A percentile compares a stretch with the other conserved stretches of the same genome.
phyloP scores from a whole-genome alignment of 2,329 filamentous ascomycete species.

The Penicillium expansum region DNA sequence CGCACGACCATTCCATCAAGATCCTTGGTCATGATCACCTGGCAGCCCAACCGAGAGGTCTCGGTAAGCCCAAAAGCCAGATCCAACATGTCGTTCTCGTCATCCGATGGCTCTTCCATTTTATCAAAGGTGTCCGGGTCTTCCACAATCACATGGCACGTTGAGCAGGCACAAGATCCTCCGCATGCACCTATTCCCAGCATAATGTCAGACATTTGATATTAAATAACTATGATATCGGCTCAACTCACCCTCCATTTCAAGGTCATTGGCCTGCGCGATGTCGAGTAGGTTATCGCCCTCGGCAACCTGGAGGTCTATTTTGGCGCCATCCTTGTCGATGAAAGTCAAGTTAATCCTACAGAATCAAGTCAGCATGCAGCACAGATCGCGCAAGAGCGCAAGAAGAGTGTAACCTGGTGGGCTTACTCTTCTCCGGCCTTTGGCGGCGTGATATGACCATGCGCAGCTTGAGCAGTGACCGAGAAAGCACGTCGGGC shows the following conservation, averaged over 20 bases:
- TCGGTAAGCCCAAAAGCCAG: slow-evolving; percentile 86
- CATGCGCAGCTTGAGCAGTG: slow-evolving; percentile 62
- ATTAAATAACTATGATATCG: neutral
- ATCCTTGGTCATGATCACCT: slow-evolving; percentile 87
- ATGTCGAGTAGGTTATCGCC: slow-evolving; percentile 95
- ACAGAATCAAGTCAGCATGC: slow-evolving; percentile 6
- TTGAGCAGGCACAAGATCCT: slow-evolving; percentile 88
- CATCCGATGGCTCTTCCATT: slow-evolving; percentile 74
- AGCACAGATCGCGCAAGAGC: neutral
- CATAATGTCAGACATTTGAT: neutral
- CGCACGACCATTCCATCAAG: slow-evolving; percentile 81
- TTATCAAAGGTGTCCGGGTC: slow-evolving; percentile 71
- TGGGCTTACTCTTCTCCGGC: slow-evolving; percentile 80
- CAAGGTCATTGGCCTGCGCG: slow-evolving; percentile 87
- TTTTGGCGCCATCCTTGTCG: slow-evolving; percentile 77
- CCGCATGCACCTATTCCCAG: slow-evolving; percentile 70
- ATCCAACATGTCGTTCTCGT: slow-evolving; percentile 89
- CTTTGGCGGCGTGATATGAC: slow-evolving; percentile 78
- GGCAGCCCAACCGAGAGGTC: slow-evolving; percentile 79
- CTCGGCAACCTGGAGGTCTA: slow-evolving; percentile 74
- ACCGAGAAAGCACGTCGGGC: slow-evolving; percentile 61
- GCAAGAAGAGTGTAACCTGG: neutral
- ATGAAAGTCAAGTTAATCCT: slow-evolving; percentile 89
- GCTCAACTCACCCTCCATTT: slow-evolving; percentile 77
- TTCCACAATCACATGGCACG: slow-evolving; percentile 83